Evolutionary conservation across 2,329 filamentous ascomycete genomes (phyloP), one percentile per base, ranked within the genome.

Genomic region (Penicillium expansum): DNA sequence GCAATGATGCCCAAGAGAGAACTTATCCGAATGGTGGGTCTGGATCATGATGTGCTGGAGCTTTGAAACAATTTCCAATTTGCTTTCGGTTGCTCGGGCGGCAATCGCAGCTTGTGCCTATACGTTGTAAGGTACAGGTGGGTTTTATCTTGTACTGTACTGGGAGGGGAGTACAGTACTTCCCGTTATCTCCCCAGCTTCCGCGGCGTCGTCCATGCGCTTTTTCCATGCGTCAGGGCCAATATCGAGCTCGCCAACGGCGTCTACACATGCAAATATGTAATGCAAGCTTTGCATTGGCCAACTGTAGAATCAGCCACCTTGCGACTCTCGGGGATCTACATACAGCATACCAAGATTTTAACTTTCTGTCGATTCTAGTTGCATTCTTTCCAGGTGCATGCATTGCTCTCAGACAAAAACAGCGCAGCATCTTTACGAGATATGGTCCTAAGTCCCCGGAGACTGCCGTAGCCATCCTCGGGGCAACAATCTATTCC

Each of bases 191-290:
- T 52, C 11, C 35, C 32, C 37, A 18, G 18, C 11, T 42, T 30
- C 27, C 30, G 6, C 37, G 41, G 16, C 42, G 4, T 37, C 11
- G 10, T 39, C 13, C 47, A 18, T 33, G 29, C 2, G 4, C 6
- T 20, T 44, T 44, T 50, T 35, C 29, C 48, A 24, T 51, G 33
- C 18, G 32, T 33, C 18, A 29, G 44, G 44, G n/a, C 33, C 27
- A 18, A 41, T 32, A 20, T 41, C 43, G 30, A 52, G 32, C 41
- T 54, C 51, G 49, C 61, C 57, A 60, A 57, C 52, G 29, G 38
- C 57, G 58, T 57, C 53, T 59, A 53, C 56, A 16, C 45, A 55
- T 41, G 41, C 55, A 35, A 27, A 44, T 56, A 30, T 45, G 30
- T 50, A 30, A 56, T 54, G 48, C 58, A 54, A 41, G 49, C 45